These are phyloP conservation scores for Mixia osmundae DNA, from an alignment of 1,284 basidiomycete species.

Conservation along the genomic window DNA sequence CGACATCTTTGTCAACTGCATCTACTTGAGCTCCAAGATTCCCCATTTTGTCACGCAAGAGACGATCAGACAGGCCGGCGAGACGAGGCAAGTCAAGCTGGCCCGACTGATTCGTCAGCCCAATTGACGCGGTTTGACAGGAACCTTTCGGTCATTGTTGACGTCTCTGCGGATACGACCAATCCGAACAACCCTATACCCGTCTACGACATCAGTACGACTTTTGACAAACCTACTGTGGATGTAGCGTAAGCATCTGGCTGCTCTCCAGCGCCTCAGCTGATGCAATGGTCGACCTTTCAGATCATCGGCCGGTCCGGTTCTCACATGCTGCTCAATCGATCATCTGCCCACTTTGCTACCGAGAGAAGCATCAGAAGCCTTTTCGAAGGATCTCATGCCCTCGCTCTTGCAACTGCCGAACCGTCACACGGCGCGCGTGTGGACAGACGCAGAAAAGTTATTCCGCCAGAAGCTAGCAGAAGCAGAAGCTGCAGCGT, in stretches of 20 bases:
- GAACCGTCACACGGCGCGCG: constrained; percentile 37
- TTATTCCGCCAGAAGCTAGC: constrained; percentile 57
- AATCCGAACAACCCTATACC: constrained; percentile 98
- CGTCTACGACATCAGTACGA: constrained; percentile 86
- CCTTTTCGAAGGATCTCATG: constrained; percentile 74
- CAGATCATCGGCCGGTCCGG: constrained; percentile 24
- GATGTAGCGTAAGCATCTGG: constrained; percentile 53
- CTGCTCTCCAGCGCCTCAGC: constrained; percentile 2
- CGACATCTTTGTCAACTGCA: constrained; percentile 99
- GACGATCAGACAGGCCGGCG: constrained; percentile 47
- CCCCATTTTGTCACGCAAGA: constrained; percentile 65
- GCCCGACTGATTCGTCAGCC: too few relatives aligned
- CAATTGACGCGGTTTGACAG: too few relatives aligned
- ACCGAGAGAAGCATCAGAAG: constrained; percentile 87
- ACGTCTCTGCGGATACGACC: constrained; percentile 97
- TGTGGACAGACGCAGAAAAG: constrained; percentile 77
- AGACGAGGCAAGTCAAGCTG: too few relatives aligned
- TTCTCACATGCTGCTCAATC: constrained; percentile 75
- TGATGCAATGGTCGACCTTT: neutral
- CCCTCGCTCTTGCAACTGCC: constrained; percentile 61
- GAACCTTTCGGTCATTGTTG: constrained; percentile 63
- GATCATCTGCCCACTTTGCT: constrained; percentile 92
- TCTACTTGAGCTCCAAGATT: constrained; percentile 77
- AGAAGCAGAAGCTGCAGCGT: constrained; percentile 19
- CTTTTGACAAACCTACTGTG: constrained; percentile 81